These are phyloP conservation scores for Phialophora expanda DNA, from an alignment of 2,329 filamentous ascomycete genomes.

Conservation along the genomic window DNA sequence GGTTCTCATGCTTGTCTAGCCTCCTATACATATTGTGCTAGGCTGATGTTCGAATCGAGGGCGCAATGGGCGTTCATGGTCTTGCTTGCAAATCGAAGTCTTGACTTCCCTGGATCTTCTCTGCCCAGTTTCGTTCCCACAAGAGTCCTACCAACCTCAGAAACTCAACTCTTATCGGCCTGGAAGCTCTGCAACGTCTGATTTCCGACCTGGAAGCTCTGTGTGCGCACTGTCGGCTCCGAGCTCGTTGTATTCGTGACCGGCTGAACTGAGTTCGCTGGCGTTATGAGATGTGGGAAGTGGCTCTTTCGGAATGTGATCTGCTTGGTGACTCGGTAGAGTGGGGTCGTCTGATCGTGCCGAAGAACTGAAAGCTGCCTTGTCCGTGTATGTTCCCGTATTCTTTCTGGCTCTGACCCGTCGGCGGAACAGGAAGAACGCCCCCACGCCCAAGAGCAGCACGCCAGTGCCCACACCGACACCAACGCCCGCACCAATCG, in stretches of 20 bases:
- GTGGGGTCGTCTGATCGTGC: background rate
- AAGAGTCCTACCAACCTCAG: background rate
- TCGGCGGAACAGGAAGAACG: background rate
- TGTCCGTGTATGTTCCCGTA: background rate
- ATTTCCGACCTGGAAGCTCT: background rate
- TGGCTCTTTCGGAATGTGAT: background rate
- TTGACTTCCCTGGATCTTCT: background rate
- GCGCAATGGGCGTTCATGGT: background rate
- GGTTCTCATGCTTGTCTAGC: background rate
- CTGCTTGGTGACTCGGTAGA: background rate
- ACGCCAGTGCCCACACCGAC: slow-evolving; percentile 16
- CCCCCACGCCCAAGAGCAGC: slow-evolving; percentile 7
- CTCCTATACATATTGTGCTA: background rate
- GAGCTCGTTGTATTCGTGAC: slow-evolving; percentile 10
- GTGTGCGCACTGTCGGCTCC: background rate
- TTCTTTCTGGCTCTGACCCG: background rate
- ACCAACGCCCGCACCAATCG: slow-evolving; percentile 20
- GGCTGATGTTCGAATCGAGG: background rate
- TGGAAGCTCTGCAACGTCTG: slow-evolving; percentile 1
- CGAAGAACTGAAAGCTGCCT: background rate
- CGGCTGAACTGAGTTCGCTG: slow-evolving; percentile 8
- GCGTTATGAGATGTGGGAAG: background rate
- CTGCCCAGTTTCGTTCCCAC: background rate
- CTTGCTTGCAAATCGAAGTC: background rate
- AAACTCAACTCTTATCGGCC: background rate